Evolutionary conservation across 495 filamentous ascomycete species (phyloP).

Genomic region (Sphaerosporella brunnea): DNA sequence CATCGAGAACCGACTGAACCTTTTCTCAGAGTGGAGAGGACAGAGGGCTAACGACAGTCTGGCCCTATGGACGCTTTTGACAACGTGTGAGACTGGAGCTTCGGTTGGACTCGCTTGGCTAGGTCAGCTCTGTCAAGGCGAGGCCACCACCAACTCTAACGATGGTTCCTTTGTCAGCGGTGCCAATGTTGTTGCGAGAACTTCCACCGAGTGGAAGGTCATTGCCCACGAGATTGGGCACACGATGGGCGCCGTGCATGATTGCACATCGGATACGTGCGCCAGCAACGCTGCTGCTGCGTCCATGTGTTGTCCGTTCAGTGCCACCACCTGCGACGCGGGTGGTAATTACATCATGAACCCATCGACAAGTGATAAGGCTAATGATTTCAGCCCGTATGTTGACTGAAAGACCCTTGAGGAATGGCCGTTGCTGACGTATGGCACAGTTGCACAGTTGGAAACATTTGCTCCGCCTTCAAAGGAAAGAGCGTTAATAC

Average conservation of each 20-base stretch:
- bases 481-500: conserved; percentile 60
- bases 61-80: conserved; percentile 87
- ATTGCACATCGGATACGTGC: conserved; percentile 61
- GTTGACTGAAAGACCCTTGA: not conserved
- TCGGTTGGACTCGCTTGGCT: conserved; percentile 91
- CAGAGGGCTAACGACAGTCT: conserved; percentile 48
- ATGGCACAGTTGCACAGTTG: conserved; percentile 46
- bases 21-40: conserved; percentile 80
- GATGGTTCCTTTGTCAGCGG: conserved; percentile 36
- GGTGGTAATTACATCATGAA: conserved; percentile 80
- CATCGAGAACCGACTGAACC: conserved; percentile 65
- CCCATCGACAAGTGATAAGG: conserved; percentile 54
- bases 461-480: conserved; percentile 89
- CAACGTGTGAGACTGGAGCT: conserved; percentile 62
- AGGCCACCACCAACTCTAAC: conserved; percentile 28
- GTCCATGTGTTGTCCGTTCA: conserved; percentile 79
- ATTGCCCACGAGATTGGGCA: conserved; percentile 93
- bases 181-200: conserved; percentile 79
- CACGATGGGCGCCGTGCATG: conserved; percentile 90
- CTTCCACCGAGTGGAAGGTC: conserved; percentile 79
- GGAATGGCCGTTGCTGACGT: not conserved
- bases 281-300: conserved; percentile 38
- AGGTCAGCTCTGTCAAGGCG: conserved; percentile 62
- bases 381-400: conserved; percentile 55
- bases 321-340: conserved; percentile 52